Conservation (phyloP, 1,284 basidiomycete genomes). For the Cryptococcus depauperatus region DNA sequence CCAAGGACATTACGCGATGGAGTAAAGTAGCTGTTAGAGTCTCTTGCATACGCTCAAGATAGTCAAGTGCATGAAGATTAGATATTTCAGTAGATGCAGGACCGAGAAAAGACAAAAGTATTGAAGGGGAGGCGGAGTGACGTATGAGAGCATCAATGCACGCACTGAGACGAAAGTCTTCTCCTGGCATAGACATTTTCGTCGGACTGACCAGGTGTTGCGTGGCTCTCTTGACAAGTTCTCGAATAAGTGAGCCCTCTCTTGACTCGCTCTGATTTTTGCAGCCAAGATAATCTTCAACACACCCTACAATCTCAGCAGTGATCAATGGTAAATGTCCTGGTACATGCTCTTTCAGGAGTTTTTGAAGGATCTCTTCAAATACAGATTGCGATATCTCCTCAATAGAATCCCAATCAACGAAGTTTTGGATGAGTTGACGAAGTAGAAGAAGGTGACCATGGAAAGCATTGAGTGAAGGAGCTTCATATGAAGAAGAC, state of each 20-base stretch:
- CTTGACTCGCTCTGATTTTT: neutral
- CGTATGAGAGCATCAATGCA: constrained; percentile 6
- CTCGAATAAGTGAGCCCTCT: neutral
- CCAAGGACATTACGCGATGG: constrained; percentile 4
- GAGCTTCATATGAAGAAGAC: neutral
- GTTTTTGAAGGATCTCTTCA: constrained; percentile 5
- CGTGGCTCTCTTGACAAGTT: neutral
- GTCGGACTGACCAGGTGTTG: neutral
- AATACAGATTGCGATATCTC: constrained; percentile 4
- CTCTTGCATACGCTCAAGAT: constrained; percentile 1
- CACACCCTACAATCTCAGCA: constrained; percentile 15
- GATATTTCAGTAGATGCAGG: constrained; percentile 3
- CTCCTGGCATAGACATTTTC: constrained; percentile 3
- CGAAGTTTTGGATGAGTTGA: constrained; percentile 26
- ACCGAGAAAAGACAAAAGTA: constrained; percentile 3
- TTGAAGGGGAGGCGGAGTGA: constrained; percentile 1
- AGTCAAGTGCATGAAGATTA: constrained; percentile 6
- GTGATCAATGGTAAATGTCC: constrained; percentile 6
- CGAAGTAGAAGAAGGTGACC: constrained; percentile 29
- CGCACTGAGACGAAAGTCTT: constrained; percentile 5
- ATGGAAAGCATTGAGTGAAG: constrained; percentile 24
- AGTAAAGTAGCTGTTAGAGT: constrained; percentile 1
- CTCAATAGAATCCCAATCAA: constrained; percentile 17
- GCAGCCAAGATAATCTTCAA: constrained; percentile 11
- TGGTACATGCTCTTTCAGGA: constrained; percentile 5